Evolutionary conservation across 129 eudicot genomes (phyloP).

Genomic region (Mikania micrantha): DNA sequence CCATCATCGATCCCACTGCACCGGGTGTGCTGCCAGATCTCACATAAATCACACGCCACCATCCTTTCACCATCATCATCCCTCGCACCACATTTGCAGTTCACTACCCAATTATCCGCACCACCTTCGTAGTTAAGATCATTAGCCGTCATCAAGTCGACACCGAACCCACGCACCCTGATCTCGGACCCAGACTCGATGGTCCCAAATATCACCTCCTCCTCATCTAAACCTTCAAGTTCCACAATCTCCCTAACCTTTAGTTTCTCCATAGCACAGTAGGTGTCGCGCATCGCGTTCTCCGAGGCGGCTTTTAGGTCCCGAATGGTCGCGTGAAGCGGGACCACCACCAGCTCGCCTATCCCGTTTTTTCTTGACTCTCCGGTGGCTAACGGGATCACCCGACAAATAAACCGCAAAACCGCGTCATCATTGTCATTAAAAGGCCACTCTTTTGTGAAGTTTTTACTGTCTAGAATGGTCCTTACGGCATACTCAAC

Average conservation of each 20-base stretch:
- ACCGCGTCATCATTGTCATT: constrained; percentile 48
- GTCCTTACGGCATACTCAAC: constrained; percentile 39
- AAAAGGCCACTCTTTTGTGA: constrained; percentile 76
- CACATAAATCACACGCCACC: constrained; percentile 92
- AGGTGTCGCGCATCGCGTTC: constrained; percentile 62
- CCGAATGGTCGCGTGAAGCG: constrained; percentile 54
- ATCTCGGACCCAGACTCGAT: constrained; percentile 71
- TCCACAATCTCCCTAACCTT: constrained; percentile 45
- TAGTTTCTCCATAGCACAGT: constrained; percentile 49
- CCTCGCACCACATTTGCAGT: constrained; percentile 72
- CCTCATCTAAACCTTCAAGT: constrained; percentile 41
- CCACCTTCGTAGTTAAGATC: constrained; percentile 67
- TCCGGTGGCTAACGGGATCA: constrained; percentile 19
- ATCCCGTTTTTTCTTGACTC: constrained; percentile 8
- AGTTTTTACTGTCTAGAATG: constrained; percentile 52
- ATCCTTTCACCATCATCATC: constrained; percentile 96
- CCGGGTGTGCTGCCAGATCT: constrained; percentile 84
- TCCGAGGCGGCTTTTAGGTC: constrained; percentile 50
- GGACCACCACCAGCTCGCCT: constrained; percentile 54
- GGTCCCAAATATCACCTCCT: constrained; percentile 59
- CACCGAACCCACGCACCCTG: constrained; percentile 41
- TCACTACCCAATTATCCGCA: constrained; percentile 69
- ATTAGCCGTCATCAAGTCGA: constrained; percentile 33
- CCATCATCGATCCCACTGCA: constrained; percentile 74
- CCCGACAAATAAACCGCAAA: constrained; percentile 49